A percentile compares a stretch with the other conserved stretches of the same genome.
phyloP scores from a whole-genome alignment of 495 filamentous ascomycete species.

The Pyrenula aspistea region DNA sequence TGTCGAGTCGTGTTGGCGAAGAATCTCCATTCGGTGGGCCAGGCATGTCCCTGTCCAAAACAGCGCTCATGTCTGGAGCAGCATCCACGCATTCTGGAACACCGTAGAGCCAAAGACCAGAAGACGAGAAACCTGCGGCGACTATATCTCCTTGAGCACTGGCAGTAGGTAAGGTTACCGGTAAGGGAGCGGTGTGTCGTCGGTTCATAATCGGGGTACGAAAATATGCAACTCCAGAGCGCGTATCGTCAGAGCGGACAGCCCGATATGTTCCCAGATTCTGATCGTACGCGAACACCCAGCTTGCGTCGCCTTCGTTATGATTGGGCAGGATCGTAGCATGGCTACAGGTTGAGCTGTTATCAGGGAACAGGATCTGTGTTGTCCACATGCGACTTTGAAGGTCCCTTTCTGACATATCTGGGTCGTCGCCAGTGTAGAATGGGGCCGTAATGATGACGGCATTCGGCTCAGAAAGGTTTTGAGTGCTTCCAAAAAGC shows the following conservation, averaged over 20 bases:
- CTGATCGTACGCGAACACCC: constrained; percentile 71
- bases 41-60: neutral
- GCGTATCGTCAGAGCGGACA: constrained; percentile 58
- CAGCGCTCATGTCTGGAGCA: constrained; percentile 12
- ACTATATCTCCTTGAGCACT: constrained; percentile 60
- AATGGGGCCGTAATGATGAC: constrained; percentile 75
- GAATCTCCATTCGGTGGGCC: neutral
- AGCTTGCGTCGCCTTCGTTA: constrained; percentile 58
- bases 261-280: constrained; percentile 67
- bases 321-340: constrained; percentile 59
- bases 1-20: neutral
- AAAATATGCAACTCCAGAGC: constrained; percentile 72
- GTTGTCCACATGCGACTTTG: constrained; percentile 79
- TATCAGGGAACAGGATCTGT: constrained; percentile 75
- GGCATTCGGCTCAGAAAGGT: constrained; percentile 50
- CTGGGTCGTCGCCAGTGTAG: constrained; percentile 37
- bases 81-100: constrained; percentile 63
- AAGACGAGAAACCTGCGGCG: constrained; percentile 61
- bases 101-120: constrained; percentile 70
- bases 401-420: constrained; percentile 42
- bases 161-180: constrained; percentile 56
- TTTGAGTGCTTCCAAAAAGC: constrained; percentile 67
- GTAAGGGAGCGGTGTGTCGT: constrained; percentile 30
- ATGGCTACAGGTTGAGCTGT: constrained; percentile 62
- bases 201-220: constrained; percentile 46